phyloP scores from a whole-genome alignment of 78 protist species.

The Polysphondylium violaceum region DNA sequence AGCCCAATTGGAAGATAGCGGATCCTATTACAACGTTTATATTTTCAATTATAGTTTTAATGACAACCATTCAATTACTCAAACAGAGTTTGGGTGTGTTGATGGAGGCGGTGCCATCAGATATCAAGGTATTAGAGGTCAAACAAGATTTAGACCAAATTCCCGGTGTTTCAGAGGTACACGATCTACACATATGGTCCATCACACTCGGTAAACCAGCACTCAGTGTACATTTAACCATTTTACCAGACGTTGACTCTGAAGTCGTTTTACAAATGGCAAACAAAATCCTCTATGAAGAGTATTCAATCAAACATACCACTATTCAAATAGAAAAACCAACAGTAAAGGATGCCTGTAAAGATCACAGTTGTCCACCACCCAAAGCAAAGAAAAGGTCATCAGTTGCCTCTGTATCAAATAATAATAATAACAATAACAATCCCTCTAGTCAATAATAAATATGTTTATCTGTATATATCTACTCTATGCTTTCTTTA shows the following conservation, averaged over 20 bases:
- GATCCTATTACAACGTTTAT: constrained; percentile 90
- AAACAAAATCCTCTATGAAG: constrained; percentile 35
- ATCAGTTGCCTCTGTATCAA: no score
- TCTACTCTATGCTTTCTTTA: no score
- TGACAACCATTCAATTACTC: constrained; percentile 66
- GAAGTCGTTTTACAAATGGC: constrained; percentile 39
- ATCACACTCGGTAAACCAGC: constrained; percentile 78
- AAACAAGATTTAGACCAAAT: constrained; percentile 37
- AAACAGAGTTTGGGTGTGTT: constrained; percentile 65
- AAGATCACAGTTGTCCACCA: constrained; percentile 38
- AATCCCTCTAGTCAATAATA: no score
- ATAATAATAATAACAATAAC: no score
- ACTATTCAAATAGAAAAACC: constrained; percentile 87
- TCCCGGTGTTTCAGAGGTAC: constrained; percentile 78
- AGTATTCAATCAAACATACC: constrained; percentile 78
- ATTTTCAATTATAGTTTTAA: constrained; percentile 84
- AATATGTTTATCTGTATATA: no score
- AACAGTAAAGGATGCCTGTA: background rate
- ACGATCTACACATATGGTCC: constrained; percentile 93
- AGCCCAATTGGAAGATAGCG: constrained; percentile 80
- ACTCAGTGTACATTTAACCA: constrained; percentile 69
- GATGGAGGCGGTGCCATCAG: constrained; percentile 83
- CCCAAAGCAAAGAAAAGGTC: background rate
- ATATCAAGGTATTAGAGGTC: constrained; percentile 22
- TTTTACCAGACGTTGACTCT: constrained; percentile 7